These are phyloP conservation scores for Vaccinium darrowii DNA, from an alignment of 148 eudicot species.

Conservation along the genomic window DNA sequence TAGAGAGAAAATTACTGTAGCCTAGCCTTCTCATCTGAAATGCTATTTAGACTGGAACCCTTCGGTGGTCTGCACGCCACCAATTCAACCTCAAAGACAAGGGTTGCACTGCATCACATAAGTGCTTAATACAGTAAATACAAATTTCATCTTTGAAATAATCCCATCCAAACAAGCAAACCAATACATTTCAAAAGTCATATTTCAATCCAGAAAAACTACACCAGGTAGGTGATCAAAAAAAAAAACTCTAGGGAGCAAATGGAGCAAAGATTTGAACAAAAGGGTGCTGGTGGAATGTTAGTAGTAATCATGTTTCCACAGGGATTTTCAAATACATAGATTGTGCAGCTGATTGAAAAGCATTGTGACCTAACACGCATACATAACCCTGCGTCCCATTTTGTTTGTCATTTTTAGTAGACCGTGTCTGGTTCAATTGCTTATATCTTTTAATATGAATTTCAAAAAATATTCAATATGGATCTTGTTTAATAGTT, in stretches of 20 bases:
- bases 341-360: background rate
- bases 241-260: too few species aligned
- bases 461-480: too few species aligned
- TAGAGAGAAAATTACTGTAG: constrained; percentile 59
- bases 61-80: constrained; percentile 86
- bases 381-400: background rate
- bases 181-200: too few species aligned
- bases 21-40: constrained; percentile 86
- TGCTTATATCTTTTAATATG: too few species aligned
- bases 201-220: background rate
- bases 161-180: background rate
- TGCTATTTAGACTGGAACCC: constrained; percentile 75
- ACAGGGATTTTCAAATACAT: background rate
- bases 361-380: background rate
- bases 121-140: background rate
- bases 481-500: too few species aligned
- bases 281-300: background rate
- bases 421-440: too few species aligned
- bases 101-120: constrained; percentile 62
- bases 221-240: too few species aligned
- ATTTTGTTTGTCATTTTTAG: too few species aligned
- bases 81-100: constrained; percentile 88
- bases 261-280: background rate
- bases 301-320: background rate
- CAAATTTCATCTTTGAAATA: background rate